Conservation (phyloP, 768 basidiomycete genomes). For the Chalciporus piperatus region DNA sequence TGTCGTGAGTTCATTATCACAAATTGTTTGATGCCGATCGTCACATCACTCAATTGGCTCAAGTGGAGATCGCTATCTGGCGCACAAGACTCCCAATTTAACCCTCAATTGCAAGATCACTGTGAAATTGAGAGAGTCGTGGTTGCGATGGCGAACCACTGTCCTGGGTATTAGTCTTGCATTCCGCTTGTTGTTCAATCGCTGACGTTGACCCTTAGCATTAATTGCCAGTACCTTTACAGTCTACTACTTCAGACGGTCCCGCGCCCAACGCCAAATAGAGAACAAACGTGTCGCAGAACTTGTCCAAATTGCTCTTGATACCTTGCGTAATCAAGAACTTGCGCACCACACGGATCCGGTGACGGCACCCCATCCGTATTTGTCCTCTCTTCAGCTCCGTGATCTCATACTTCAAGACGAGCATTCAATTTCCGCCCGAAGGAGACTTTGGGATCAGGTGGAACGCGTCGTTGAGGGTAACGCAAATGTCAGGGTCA, state of each 20-base stretch:
- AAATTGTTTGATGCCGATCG: slow-evolving; percentile 21
- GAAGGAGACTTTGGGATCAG: slow-evolving; percentile 72
- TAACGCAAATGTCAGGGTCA: slow-evolving; percentile 86
- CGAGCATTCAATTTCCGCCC: slow-evolving; percentile 66
- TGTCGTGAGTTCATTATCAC: slow-evolving; percentile 49
- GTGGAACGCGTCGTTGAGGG: slow-evolving; percentile 86
- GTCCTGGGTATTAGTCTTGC: slow-evolving; percentile 51
- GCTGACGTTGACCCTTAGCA: slow-evolving; percentile 22
- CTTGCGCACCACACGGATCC: slow-evolving; percentile 81
- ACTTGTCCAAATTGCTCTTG: slow-evolving; percentile 76
- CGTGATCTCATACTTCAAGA: slow-evolving; percentile 83
- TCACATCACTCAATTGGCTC: slow-evolving; percentile 19
- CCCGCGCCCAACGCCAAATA: slow-evolving; percentile 46
- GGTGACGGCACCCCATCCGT: slow-evolving; percentile 66
- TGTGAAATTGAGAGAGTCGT: slow-evolving; percentile 63
- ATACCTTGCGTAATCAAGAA: slow-evolving; percentile 80
- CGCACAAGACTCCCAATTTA: slow-evolving; percentile 67
- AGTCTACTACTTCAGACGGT: slow-evolving; percentile 22
- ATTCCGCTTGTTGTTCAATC: slow-evolving; percentile 6
- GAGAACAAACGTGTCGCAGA: slow-evolving; percentile 67
- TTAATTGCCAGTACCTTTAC: slow-evolving; percentile 24
- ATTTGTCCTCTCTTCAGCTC: slow-evolving; percentile 81
- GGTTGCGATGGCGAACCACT: slow-evolving; percentile 65
- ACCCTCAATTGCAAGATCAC: slow-evolving; percentile 63
- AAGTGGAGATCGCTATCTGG: slow-evolving; percentile 73